Percentiles rank a stretch among this genome's conserved stretches.
Evolutionary conservation across 306 rosid species (phyloP).

Genomic region (Vigna angularis): DNA sequence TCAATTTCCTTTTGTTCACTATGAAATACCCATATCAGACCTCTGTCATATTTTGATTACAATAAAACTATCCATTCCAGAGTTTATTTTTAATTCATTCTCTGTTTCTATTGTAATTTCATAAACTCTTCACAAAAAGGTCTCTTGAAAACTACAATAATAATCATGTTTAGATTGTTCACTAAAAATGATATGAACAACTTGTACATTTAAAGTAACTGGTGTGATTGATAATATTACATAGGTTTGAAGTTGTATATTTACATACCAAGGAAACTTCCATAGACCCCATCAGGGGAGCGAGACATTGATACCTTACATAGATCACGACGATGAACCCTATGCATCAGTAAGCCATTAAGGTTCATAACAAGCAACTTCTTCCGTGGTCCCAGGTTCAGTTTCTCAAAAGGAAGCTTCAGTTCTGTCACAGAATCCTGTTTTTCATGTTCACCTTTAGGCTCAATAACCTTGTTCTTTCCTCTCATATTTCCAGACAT

Average conservation of each 20-base stretch:
- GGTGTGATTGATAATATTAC: no score
- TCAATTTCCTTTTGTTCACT: no score
- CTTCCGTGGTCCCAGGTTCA: slow-evolving; percentile 27
- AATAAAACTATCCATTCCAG: no score
- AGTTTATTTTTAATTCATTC: no score
- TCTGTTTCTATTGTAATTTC: no score
- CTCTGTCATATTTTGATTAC: no score
- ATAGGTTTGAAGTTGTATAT: no score
- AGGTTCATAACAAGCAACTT: slow-evolving; percentile 42
- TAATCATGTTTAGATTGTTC: background rate
- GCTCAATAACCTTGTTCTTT: background rate
- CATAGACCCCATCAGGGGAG: no score
- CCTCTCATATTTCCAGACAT: background rate
- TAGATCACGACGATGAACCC: background rate
- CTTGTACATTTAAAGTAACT: no score
- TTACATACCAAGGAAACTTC: slow-evolving; percentile 3
- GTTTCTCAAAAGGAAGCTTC: background rate
- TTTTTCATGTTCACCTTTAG: background rate
- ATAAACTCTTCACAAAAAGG: slow-evolving; percentile 44
- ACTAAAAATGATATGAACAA: no score
- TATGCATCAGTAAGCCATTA: slow-evolving; percentile 19
- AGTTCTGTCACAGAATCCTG: background rate
- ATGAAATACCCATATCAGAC: no score
- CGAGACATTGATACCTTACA: no score
- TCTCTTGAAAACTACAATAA: slow-evolving; percentile 39